Conservation (phyloP, 768 basidiomycete species). For the Pleurotus citrinopileatus region DNA sequence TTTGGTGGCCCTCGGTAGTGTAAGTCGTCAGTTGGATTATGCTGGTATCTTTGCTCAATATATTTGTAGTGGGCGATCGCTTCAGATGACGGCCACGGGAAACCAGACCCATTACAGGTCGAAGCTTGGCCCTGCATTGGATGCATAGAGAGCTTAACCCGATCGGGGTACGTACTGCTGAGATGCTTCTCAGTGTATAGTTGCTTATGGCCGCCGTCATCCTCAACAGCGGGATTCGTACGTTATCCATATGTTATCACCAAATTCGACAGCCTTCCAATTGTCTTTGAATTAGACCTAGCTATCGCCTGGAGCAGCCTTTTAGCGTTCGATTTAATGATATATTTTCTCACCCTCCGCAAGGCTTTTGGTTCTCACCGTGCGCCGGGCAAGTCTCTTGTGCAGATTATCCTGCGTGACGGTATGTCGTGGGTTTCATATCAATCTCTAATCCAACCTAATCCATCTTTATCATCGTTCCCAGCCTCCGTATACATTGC, state of each 20-base stretch:
- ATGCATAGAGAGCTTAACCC: conserved; percentile 4
- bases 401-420: not conserved
- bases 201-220: not conserved
- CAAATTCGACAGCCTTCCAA: too few relatives aligned
- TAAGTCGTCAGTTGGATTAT: conserved; percentile 17
- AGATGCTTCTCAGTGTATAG: not conserved
- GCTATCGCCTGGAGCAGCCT: conserved; percentile 5
- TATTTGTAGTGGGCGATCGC: conserved; percentile 24
- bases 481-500: conserved; percentile 4
- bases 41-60: not conserved
- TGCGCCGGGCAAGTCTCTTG: not conserved
- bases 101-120: conserved; percentile 3
- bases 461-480: not conserved
- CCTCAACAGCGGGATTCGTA: not conserved
- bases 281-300: not conserved
- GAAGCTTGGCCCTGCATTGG: conserved; percentile 6
- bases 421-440: not conserved
- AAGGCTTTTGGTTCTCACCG: conserved; percentile 1
- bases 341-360: conserved; percentile 3
- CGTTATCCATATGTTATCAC: not conserved
- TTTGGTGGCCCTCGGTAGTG: conserved; percentile 27
- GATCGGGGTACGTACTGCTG: not conserved
- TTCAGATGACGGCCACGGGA: conserved; percentile 2
- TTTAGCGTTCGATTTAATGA: not conserved
- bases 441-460: too few relatives aligned